These are phyloP conservation scores for Pinus taeda DNA, from an alignment of 75 land plant genomes.

Conservation along the genomic window DNA sequence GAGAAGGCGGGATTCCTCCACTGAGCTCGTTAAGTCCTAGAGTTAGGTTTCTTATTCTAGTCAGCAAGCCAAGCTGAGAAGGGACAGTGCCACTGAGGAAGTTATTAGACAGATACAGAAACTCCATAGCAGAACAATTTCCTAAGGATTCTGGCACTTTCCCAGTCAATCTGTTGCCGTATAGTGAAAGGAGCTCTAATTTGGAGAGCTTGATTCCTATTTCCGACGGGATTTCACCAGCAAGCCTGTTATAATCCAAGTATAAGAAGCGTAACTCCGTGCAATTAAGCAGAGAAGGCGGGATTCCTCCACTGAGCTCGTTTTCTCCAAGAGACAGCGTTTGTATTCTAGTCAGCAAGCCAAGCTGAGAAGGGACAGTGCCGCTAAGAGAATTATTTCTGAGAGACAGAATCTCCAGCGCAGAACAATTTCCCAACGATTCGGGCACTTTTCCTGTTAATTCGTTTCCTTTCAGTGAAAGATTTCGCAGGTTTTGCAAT, in stretches of 20 bases:
- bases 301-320: conserved; percentile 10
- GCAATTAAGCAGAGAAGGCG: neutral
- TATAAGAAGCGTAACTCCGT: too few relatives aligned
- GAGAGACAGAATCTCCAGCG: conserved; percentile 8
- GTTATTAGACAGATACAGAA: too few relatives aligned
- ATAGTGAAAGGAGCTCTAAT: neutral
- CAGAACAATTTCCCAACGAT: conserved; percentile 13
- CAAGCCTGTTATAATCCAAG: neutral
- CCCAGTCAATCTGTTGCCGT: neutral
- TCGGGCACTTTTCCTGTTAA: conserved; percentile 15
- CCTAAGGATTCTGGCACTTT: neutral
- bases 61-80: too few relatives aligned
- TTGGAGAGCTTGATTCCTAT: neutral
- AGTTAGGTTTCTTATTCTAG: too few relatives aligned
- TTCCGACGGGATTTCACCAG: neutral
- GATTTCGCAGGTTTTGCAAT: conserved; percentile 3
- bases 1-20: too few relatives aligned
- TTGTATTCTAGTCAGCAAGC: conserved; percentile 10
- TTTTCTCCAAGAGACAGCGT: conserved; percentile 23
- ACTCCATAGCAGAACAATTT: neutral
- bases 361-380: conserved; percentile 11
- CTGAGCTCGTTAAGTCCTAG: too few relatives aligned
- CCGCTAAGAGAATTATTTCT: conserved; percentile 19
- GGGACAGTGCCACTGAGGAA: too few relatives aligned
- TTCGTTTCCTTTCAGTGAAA: conserved; percentile 13